Evolutionary conservation across 2,329 filamentous ascomycete species (phyloP).

Genomic region (Pyrenochaeta sp.): DNA sequence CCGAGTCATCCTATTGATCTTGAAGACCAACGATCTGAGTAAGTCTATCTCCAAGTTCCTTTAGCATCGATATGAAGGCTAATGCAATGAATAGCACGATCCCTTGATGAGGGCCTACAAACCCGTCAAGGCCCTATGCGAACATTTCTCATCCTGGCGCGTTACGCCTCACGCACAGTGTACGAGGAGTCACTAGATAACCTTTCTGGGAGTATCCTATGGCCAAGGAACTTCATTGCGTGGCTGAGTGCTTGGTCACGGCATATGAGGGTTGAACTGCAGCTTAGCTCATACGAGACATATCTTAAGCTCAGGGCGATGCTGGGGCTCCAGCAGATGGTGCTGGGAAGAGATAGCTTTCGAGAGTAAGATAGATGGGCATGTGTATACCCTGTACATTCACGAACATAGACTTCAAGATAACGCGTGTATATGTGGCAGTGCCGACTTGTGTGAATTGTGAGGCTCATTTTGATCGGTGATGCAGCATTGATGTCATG

Average conservation of each 20-base stretch:
- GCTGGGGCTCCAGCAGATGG: slow-evolving; percentile 54
- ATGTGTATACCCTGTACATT: background rate
- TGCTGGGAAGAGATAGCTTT: slow-evolving; percentile 22
- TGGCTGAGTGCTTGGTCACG: slow-evolving; percentile 62
- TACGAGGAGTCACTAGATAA: slow-evolving; percentile 68
- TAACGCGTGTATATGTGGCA: background rate
- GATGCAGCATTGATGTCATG: background rate
- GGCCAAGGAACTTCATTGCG: slow-evolving; percentile 60
- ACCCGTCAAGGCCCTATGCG: slow-evolving; percentile 71
- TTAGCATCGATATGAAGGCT: slow-evolving; percentile 1
- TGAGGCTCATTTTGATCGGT: too few species aligned
- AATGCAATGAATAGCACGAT: slow-evolving; percentile 65
- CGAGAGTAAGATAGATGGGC: slow-evolving; percentile 11
- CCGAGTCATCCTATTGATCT: slow-evolving; percentile 88
- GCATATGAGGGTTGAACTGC: slow-evolving; percentile 65
- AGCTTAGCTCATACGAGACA: slow-evolving; percentile 66
- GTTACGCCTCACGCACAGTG: slow-evolving; percentile 69
- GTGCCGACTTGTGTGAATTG: background rate
- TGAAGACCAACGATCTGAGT: slow-evolving; percentile 97
- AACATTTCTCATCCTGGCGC: slow-evolving; percentile 71
- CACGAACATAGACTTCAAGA: background rate
- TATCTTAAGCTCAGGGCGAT: slow-evolving; percentile 62
- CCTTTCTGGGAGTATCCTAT: slow-evolving; percentile 59
- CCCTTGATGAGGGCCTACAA: slow-evolving; percentile 88
- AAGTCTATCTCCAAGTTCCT: slow-evolving; percentile 37